These are phyloP conservation scores for Microbotryum violaceum DNA, from an alignment of 1,284 basidiomycete species.

Conservation along the genomic window DNA sequence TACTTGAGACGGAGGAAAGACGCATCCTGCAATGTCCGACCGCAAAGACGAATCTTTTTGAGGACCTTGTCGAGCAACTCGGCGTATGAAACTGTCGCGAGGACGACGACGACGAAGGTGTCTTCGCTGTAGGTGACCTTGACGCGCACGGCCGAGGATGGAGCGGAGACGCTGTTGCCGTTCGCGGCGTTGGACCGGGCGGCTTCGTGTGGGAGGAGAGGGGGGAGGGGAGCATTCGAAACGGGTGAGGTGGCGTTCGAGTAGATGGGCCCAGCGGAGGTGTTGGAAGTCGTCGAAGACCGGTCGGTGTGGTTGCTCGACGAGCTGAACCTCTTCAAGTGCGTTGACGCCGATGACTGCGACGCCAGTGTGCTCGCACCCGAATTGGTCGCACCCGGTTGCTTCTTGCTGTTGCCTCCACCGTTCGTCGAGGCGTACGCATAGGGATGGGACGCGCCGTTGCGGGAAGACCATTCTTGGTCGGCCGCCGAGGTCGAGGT, in stretches of 20 bases:
- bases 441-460: neutral
- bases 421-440: neutral
- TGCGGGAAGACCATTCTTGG: too few relatives aligned
- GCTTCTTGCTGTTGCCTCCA: neutral
- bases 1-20: slow-evolving; percentile 74
- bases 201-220: neutral
- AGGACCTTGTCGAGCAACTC: slow-evolving; percentile 83
- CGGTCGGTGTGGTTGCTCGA: slow-evolving; percentile 32
- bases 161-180: neutral
- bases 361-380: slow-evolving; percentile 24
- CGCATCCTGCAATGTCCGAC: slow-evolving; percentile 51
- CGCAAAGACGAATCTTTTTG: slow-evolving; percentile 83
- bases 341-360: slow-evolving; percentile 21
- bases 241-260: slow-evolving; percentile 5
- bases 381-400: slow-evolving; percentile 13
- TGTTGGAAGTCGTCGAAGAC: slow-evolving; percentile 29
- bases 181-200: neutral
- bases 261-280: slow-evolving; percentile 15
- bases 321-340: slow-evolving; percentile 28
- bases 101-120: slow-evolving; percentile 83
- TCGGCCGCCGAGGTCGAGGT: neutral
- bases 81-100: slow-evolving; percentile 63
- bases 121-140: slow-evolving; percentile 76
- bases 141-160: slow-evolving; percentile 36
- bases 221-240: slow-evolving; percentile 6